These are phyloP conservation scores for Scheffersomyces cryptocercus DNA, from an alignment of 1,139 yeast species.

Conservation along the genomic window DNA sequence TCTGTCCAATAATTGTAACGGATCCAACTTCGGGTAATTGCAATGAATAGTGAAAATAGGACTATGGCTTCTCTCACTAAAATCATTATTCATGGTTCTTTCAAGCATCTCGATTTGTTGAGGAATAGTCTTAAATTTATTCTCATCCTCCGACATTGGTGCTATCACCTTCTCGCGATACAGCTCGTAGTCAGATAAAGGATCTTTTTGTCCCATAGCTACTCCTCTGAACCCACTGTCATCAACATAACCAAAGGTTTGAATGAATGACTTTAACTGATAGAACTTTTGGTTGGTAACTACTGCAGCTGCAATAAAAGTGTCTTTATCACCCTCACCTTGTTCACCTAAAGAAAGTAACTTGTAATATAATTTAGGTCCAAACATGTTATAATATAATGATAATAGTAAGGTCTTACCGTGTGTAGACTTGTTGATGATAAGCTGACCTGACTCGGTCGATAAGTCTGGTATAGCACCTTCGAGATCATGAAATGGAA, in stretches of 20 bases:
- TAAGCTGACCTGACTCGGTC: slow-evolving; percentile 62
- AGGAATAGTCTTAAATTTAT: slow-evolving; percentile 7
- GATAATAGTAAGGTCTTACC: slow-evolving; percentile 51
- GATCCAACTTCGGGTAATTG: slow-evolving; percentile 42
- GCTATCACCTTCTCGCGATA: slow-evolving; percentile 15
- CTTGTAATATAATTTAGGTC: slow-evolving; percentile 57
- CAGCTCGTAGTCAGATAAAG: slow-evolving; percentile 27
- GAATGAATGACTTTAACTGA: slow-evolving; percentile 46
- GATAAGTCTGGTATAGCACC: slow-evolving; percentile 64
- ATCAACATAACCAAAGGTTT: slow-evolving; percentile 33
- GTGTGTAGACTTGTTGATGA: slow-evolving; percentile 56
- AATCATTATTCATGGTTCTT: slow-evolving; percentile 16
- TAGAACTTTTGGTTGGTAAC: slow-evolving; percentile 49
- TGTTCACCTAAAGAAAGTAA: slow-evolving; percentile 58
- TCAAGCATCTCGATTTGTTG: slow-evolving; percentile 26
- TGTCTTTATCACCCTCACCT: slow-evolving; percentile 73
- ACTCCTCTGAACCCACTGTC: slow-evolving; percentile 33
- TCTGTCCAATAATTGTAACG: slow-evolving; percentile 24
- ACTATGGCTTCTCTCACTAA: slow-evolving; percentile 14
- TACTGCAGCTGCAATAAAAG: slow-evolving; percentile 59
- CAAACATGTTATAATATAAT: slow-evolving; percentile 58
- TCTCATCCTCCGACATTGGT: slow-evolving; percentile 6
- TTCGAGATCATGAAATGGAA: slow-evolving; percentile 51
- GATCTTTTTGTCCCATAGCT: slow-evolving; percentile 44
- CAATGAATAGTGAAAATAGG: slow-evolving; percentile 38